Evolutionary conservation across 495 filamentous ascomycete species (phyloP).

Genomic region (Penicillium desertorum): DNA sequence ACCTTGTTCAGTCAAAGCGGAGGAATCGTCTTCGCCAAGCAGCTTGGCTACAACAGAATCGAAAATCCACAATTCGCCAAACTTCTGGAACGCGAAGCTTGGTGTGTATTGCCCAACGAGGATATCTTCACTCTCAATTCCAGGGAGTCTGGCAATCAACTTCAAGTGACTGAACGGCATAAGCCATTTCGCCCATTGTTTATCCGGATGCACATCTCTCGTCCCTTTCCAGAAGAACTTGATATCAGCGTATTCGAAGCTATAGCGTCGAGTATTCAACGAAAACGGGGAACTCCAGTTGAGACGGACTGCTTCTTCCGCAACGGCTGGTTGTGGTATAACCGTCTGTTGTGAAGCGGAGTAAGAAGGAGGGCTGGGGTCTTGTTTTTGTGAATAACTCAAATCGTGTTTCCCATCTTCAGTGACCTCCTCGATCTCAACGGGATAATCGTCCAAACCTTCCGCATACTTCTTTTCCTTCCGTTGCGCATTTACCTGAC

Average conservation of each 20-base stretch:
- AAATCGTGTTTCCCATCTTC: too few species aligned
- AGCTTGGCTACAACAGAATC: constrained; percentile 14
- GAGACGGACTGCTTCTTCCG: constrained; percentile 14
- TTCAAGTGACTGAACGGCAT: constrained; percentile 21
- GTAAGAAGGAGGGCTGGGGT: too few species aligned
- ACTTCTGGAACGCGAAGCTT: constrained; percentile 6
- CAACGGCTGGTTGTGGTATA: constrained; percentile 2
- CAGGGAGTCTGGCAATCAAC: constrained; percentile 11
- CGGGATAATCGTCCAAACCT: neutral
- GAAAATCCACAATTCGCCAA: constrained; percentile 14
- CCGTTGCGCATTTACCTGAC: constrained; percentile 15
- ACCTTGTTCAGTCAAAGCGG: neutral
- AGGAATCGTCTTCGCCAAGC: constrained; percentile 4
- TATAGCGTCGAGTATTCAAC: constrained; percentile 7
- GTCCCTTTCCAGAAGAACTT: constrained; percentile 22
- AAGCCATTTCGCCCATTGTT: constrained; percentile 6
- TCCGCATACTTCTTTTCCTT: neutral
- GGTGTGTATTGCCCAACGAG: constrained; percentile 14
- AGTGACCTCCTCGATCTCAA: neutral
- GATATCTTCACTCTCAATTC: neutral
- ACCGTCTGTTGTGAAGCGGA: neutral
- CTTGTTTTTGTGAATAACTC: neutral
- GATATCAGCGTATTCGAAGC: constrained; percentile 15
- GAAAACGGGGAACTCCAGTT: constrained; percentile 15
- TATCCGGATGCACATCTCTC: constrained; percentile 5